Conservation (phyloP, 352 stramenopile genomes). For the Globisporangium irregulare region DNA sequence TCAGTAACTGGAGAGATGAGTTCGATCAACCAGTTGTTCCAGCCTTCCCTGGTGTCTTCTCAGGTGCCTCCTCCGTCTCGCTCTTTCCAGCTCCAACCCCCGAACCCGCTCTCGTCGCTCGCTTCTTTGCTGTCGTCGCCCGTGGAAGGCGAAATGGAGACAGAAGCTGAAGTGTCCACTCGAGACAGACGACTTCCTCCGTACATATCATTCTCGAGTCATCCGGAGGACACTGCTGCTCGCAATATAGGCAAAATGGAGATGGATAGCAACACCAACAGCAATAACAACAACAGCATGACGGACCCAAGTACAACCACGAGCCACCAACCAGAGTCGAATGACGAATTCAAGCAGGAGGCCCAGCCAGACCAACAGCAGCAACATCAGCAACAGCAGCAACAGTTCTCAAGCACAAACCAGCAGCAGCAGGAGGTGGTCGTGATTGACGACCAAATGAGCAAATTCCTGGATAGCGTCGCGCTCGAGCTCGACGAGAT, state of each 20-base stretch:
- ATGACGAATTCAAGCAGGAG: conserved; percentile 2
- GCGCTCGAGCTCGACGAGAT: conserved; percentile 78
- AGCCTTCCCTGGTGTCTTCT: neutral
- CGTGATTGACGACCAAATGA: conserved; percentile 77
- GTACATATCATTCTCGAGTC: neutral
- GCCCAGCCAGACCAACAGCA: neutral
- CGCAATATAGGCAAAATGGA: neutral
- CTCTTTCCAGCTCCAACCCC: neutral
- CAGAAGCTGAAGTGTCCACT: neutral
- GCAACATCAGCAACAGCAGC: neutral
- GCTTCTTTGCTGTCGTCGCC: conserved; percentile 4
- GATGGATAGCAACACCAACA: neutral
- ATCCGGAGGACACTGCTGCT: neutral
- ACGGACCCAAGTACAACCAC: neutral
- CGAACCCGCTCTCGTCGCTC: conserved; percentile 1
- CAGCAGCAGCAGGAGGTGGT: neutral
- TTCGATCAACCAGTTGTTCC: neutral
- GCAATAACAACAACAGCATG: too few species aligned
- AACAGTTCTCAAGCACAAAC: neutral
- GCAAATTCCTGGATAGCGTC: conserved; percentile 76
- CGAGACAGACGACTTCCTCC: neutral
- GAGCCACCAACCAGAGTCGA: neutral
- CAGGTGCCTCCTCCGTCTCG: neutral
- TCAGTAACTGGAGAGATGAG: neutral
- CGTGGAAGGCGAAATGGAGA: neutral